Conservation (phyloP, 2,329 filamentous ascomycete species). For the Diaporthe sp. region DNA sequence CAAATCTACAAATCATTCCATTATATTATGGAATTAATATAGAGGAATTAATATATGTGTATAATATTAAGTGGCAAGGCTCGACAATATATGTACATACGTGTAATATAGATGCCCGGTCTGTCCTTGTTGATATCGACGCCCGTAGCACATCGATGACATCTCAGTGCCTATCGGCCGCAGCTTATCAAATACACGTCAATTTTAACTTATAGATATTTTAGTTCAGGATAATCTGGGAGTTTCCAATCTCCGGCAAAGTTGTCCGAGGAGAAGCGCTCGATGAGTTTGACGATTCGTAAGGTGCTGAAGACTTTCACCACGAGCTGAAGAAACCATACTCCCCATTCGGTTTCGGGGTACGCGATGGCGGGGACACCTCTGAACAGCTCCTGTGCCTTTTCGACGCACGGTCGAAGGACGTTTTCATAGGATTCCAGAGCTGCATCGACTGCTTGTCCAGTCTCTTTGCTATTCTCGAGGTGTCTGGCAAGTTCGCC, state of each 20-base stretch:
- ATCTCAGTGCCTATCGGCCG: too few relatives aligned
- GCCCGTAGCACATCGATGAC: too few relatives aligned
- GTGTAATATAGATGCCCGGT: neutral
- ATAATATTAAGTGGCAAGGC: neutral
- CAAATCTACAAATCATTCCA: too few relatives aligned
- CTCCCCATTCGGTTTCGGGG: conserved; percentile 30
- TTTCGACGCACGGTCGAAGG: conserved; percentile 55
- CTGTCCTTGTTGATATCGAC: neutral
- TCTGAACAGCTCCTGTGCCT: conserved; percentile 47
- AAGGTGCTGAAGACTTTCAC: conserved; percentile 1
- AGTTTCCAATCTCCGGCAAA: conserved; percentile 30
- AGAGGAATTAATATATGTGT: neutral
- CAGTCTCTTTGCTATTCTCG: conserved; percentile 15
- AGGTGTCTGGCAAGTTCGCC: conserved; percentile 58
- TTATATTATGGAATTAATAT: too few relatives aligned
- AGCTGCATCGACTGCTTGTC: conserved; percentile 43
- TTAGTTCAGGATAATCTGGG: conserved; percentile 31
- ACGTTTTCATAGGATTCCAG: conserved; percentile 55
- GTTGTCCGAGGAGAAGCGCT: conserved; percentile 28
- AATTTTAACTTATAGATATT: neutral
- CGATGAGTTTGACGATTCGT: conserved; percentile 5
- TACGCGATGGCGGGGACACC: conserved; percentile 19
- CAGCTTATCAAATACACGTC: neutral
- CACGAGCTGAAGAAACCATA: conserved; percentile 29
- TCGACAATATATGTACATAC: neutral